Conservation (phyloP, 768 basidiomycete genomes). For the Cubamyces sp. region DNA sequence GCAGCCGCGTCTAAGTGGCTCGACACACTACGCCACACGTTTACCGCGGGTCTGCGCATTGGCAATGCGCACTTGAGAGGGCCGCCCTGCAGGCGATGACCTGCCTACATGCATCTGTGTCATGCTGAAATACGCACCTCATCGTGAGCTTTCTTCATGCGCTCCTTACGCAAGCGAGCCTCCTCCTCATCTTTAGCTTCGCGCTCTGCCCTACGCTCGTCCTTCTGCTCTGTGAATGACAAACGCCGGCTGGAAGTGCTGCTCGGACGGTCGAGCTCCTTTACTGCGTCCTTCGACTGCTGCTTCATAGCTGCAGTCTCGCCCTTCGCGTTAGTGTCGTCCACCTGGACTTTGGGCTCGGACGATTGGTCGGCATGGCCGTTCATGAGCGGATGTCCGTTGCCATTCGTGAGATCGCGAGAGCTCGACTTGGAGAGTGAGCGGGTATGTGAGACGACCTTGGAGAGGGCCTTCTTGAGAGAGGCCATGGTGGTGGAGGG, state of each 20-base stretch:
- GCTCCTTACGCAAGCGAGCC: constrained; percentile 21
- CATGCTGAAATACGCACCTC: constrained; percentile 19
- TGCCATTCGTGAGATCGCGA: constrained; percentile 10
- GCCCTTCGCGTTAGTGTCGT: constrained; percentile 19
- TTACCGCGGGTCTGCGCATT: no score
- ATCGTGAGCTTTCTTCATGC: constrained; percentile 20
- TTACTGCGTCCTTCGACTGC: constrained; percentile 10
- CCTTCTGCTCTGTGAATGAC: constrained; percentile 33
- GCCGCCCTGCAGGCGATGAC: not conserved
- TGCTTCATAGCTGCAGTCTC: constrained; percentile 14
- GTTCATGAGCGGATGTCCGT: constrained; percentile 20
- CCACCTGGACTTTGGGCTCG: constrained; percentile 2
- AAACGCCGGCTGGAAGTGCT: constrained; percentile 4
- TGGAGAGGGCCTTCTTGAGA: constrained; percentile 27
- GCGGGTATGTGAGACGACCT: constrained; percentile 23
- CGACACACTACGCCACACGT: no score
- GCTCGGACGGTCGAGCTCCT: constrained; percentile 13
- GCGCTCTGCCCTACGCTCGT: constrained; percentile 28
- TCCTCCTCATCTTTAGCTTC: constrained; percentile 30
- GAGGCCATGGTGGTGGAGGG: constrained; percentile 23
- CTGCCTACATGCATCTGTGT: not conserved
- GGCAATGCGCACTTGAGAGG: not conserved
- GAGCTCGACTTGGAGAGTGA: constrained; percentile 18
- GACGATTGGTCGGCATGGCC: constrained; percentile 15
- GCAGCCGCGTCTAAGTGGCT: no score